Evolutionary conservation across 2,329 filamentous ascomycete species (phyloP).

Genomic region (Xylariaceae sp.): DNA sequence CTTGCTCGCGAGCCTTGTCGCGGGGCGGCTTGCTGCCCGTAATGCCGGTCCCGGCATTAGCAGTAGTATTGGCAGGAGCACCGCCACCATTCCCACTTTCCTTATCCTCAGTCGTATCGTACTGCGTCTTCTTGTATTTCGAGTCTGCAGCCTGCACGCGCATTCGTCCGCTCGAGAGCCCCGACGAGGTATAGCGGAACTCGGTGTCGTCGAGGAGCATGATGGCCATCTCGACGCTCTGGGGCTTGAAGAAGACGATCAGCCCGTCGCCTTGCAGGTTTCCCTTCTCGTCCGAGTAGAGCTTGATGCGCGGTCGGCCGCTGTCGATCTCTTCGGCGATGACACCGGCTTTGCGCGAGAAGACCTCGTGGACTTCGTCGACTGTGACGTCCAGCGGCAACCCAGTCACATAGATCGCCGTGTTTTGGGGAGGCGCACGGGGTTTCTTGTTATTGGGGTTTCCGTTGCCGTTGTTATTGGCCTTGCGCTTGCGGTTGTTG

Average conservation of each 20-base stretch:
- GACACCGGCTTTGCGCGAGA: constrained; percentile 80
- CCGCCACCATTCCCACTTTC: constrained; percentile 10
- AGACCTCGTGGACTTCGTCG: constrained; percentile 77
- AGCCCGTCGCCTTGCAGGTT: constrained; percentile 91
- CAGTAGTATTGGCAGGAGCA: constrained; percentile 17
- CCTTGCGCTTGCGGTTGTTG: constrained; percentile 37
- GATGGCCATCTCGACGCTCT: constrained; percentile 84
- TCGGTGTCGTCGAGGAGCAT: constrained; percentile 77
- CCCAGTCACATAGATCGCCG: constrained; percentile 86
- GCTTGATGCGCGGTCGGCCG: constrained; percentile 82
- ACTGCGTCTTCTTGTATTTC: constrained; percentile 85
- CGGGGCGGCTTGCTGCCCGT: constrained; percentile 40
- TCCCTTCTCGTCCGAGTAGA: constrained; percentile 79
- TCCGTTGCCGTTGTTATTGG: constrained; percentile 36
- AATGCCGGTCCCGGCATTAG: constrained; percentile 1
- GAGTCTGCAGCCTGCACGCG: constrained; percentile 79
- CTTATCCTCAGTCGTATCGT: constrained; percentile 43
- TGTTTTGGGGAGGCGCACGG: constrained; percentile 64
- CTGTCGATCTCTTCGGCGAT: constrained; percentile 93
- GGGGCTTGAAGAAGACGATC: constrained; percentile 90
- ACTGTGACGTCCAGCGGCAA: constrained; percentile 75
- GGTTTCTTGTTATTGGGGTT: constrained; percentile 44
- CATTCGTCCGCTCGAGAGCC: constrained; percentile 60
- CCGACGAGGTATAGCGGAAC: constrained; percentile 62
- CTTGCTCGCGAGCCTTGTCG: constrained; percentile 52